Evolutionary conservation across 345 rosid species (phyloP).

Genomic region (Citrus medica): DNA sequence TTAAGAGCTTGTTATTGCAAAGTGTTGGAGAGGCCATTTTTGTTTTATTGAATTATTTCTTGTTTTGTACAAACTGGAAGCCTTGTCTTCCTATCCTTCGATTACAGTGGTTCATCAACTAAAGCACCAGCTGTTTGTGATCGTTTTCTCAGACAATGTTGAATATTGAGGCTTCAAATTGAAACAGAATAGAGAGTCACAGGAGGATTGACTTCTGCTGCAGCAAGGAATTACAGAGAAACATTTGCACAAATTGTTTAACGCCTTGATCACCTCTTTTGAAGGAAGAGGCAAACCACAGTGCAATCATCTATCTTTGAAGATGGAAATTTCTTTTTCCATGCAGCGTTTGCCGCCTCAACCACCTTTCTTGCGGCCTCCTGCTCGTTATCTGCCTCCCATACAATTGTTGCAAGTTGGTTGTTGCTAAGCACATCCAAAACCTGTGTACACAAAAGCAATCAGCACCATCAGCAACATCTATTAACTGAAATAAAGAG

Average conservation of each 20-base stretch:
- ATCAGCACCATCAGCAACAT: not conserved
- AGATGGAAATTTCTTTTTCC: conserved; percentile 62
- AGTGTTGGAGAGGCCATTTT: too few species aligned
- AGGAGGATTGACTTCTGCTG: not conserved
- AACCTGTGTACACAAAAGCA: conserved; percentile 28
- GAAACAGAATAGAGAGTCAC: not conserved
- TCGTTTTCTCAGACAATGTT: not conserved
- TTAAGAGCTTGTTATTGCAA: not conserved
- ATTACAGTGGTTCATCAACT: not conserved
- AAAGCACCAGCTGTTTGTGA: not conserved
- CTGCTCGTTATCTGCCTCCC: conserved; percentile 35
- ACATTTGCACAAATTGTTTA: not conserved
- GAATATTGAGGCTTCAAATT: not conserved
- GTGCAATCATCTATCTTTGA: conserved; percentile 70
- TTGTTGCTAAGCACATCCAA: conserved; percentile 81
- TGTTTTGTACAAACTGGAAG: too few species aligned
- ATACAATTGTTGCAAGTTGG: conserved; percentile 50
- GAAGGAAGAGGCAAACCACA: conserved; percentile 57
- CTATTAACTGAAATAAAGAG: not conserved
- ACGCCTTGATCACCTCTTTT: conserved; percentile 18
- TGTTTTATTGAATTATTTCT: too few species aligned
- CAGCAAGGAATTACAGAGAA: not conserved
- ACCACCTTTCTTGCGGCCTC: conserved; percentile 58
- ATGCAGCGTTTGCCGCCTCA: conserved; percentile 55
- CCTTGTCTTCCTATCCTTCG: not conserved